A percentile compares a stretch with the other conserved stretches of the same genome.
These are phyloP conservation scores for Sphaerulina musiva DNA, from an alignment of 2,329 filamentous ascomycete species.

Conservation along the genomic window DNA sequence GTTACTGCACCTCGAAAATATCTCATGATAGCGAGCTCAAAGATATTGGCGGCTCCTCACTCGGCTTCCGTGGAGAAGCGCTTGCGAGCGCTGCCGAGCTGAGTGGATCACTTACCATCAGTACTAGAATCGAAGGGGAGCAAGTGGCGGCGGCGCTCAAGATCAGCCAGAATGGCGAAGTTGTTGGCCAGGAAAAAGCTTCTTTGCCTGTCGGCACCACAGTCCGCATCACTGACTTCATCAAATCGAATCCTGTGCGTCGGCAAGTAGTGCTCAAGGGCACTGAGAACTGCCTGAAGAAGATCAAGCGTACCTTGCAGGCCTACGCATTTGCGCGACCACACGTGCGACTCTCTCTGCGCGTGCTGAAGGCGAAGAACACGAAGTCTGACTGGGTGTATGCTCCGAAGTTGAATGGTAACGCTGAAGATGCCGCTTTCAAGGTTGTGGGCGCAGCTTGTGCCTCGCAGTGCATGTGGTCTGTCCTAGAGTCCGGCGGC, in stretches of 20 bases:
- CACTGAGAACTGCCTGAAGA: constrained; percentile 50
- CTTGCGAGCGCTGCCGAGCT: constrained; percentile 59
- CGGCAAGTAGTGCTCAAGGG: constrained; percentile 53
- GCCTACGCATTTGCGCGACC: constrained; percentile 62
- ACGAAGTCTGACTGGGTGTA: constrained; percentile 56
- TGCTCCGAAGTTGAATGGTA: constrained; percentile 48
- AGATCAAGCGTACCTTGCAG: constrained; percentile 55
- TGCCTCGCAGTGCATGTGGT: constrained; percentile 49
- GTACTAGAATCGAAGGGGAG: constrained; percentile 58
- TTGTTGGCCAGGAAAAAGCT: constrained; percentile 36
- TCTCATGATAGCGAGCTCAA: constrained; percentile 56
- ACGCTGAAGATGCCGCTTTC: constrained; percentile 52
- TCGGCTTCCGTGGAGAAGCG: constrained; percentile 74
- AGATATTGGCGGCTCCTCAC: constrained; percentile 49
- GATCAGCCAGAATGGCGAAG: constrained; percentile 45
- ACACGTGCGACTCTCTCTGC: constrained; percentile 55
- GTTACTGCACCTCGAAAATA: constrained; percentile 70
- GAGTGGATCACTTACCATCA: constrained; percentile 52
- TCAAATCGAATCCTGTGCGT: constrained; percentile 58
- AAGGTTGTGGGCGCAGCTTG: constrained; percentile 56
- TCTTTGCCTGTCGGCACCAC: constrained; percentile 64
- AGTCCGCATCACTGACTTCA: constrained; percentile 54
- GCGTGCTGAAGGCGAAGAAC: constrained; percentile 49
- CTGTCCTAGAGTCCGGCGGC: constrained; percentile 31
- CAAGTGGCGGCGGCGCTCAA: constrained; percentile 50